Evolutionary conservation across 352 stramenopile genomes (phyloP), one percentile per base, ranked within the genome.

Genomic region (Globisporangium radiosum): DNA sequence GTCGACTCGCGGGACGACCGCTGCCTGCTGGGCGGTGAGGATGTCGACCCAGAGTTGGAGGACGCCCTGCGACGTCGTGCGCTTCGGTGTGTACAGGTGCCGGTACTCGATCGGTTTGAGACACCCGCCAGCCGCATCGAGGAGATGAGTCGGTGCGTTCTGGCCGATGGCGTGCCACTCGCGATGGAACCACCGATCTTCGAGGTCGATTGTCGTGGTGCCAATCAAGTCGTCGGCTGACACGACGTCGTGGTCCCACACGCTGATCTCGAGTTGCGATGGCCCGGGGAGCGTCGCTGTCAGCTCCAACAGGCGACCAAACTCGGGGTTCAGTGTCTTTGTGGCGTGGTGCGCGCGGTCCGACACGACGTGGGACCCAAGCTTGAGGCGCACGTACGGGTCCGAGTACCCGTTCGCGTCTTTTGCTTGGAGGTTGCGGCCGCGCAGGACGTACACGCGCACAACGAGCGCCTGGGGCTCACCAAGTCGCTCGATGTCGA

Each of bases 171-270:
- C 65, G 38, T 96, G 86, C 87, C 88, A 97, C 17, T 88, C 76
- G 7, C 75, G 71, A 60, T 97, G 85, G 62, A 97, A 97, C 92
- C 91, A 97, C 19, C 92, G 74, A 44, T 98, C 92, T 62, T 98
- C 92, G 4, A 98, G 67, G 50, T 97, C 92, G 57, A 98, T 96
- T 0, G 78, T 89, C 0, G 91, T 97, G 3, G 79, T 78, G 4
- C 92, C 91, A 37, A 98, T 97, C 1, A 98, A 76, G 36, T 97
- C 75, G 64, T 97, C 88, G 0, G 59, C 51, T 33, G 25, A 33
- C 3, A 95, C 62, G 0, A 88, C 38, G 43, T 91, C 84, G 57
- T 90, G 80, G 63, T 94, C 86, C 80, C 85, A 94, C 15, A 95
- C 75, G 19, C 65, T 62, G 47, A 94, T 84, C 33, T 90, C 78